phyloP scores from a whole-genome alignment of 2,329 filamentous ascomycete genomes.

The Trichoderma sp. region DNA sequence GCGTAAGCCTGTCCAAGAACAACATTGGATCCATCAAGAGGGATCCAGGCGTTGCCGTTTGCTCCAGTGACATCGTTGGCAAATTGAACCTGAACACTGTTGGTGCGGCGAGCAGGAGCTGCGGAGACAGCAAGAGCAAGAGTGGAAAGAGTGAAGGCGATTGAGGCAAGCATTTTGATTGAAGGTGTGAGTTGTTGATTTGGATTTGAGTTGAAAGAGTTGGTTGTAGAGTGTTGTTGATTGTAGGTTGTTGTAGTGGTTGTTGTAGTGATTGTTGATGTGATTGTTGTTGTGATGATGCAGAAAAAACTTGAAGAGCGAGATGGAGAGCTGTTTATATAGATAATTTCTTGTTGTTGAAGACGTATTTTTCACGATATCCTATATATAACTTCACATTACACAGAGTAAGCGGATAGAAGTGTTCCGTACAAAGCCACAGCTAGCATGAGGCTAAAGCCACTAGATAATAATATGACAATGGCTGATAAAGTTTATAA shows the following conservation, averaged over 20 bases:
- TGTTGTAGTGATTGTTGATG: not conserved
- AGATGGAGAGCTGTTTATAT: conserved; percentile 24
- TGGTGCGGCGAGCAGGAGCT: not conserved
- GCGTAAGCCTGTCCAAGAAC: not conserved
- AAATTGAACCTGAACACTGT: conserved; percentile 20
- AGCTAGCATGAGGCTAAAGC: conserved; percentile 34
- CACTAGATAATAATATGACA: conserved; percentile 25
- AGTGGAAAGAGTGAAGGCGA: conserved; percentile 10
- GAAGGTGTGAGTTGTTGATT: not conserved
- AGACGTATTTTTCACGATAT: not conserved
- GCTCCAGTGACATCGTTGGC: conserved; percentile 22
- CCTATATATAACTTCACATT: not conserved
- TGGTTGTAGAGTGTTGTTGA: not conserved
- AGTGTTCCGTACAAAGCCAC: conserved; percentile 23
- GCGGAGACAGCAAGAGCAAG: conserved; percentile 19
- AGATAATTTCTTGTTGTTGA: conserved; percentile 3
- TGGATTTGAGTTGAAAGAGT: not conserved
- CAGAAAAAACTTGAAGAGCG: not conserved
- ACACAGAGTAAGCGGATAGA: not conserved
- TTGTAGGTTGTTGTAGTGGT: not conserved
- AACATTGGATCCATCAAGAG: conserved; percentile 1
- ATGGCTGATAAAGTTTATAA: not conserved
- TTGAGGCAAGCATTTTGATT: conserved; percentile 17
- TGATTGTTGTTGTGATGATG: conserved; percentile 5
- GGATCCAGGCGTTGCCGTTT: conserved; percentile 21